These are phyloP conservation scores for Fusarium euwallaceae DNA, from an alignment of 2,329 filamentous ascomycete species.

Conservation along the genomic window DNA sequence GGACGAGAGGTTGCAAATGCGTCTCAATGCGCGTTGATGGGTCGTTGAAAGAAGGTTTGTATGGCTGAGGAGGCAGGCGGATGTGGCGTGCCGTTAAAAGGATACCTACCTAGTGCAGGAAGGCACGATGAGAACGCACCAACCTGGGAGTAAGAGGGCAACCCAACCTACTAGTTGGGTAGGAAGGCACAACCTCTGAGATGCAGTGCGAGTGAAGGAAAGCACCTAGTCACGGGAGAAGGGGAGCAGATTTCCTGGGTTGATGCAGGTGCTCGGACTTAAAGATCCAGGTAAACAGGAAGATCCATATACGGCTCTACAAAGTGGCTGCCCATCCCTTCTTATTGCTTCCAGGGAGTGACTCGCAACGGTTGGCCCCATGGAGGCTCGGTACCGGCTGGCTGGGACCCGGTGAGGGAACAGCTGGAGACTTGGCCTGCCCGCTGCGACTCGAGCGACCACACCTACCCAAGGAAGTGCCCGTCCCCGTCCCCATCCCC, in stretches of 20 bases:
- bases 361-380: conserved; percentile 32
- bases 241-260: background rate
- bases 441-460: conserved; percentile 31
- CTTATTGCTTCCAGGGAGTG: conserved; percentile 37
- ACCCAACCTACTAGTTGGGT: background rate
- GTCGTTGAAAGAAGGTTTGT: conserved; percentile 46
- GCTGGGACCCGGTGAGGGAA: conserved; percentile 43
- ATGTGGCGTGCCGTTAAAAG: conserved; percentile 37
- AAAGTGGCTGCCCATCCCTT: conserved; percentile 39
- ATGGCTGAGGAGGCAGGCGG: conserved; percentile 28
- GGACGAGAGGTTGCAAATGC: background rate
- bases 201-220: background rate
- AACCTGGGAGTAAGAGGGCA: conserved; percentile 8
- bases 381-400: conserved; percentile 41
- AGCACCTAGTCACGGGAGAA: conserved; percentile 2
- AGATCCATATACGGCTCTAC: conserved; percentile 19
- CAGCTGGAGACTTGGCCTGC: conserved; percentile 30
- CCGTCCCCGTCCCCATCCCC: conserved; percentile 6
- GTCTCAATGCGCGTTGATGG: conserved; percentile 2
- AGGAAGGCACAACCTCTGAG: conserved; percentile 18
- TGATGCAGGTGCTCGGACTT: conserved; percentile 27
- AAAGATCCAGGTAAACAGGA: conserved; percentile 6
- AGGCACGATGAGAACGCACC: conserved; percentile 19
- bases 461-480: conserved; percentile 25
- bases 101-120: conserved; percentile 28